These are phyloP conservation scores for Colletotrichum godetiae DNA, from an alignment of 2,329 filamentous ascomycete genomes.

Conservation along the genomic window DNA sequence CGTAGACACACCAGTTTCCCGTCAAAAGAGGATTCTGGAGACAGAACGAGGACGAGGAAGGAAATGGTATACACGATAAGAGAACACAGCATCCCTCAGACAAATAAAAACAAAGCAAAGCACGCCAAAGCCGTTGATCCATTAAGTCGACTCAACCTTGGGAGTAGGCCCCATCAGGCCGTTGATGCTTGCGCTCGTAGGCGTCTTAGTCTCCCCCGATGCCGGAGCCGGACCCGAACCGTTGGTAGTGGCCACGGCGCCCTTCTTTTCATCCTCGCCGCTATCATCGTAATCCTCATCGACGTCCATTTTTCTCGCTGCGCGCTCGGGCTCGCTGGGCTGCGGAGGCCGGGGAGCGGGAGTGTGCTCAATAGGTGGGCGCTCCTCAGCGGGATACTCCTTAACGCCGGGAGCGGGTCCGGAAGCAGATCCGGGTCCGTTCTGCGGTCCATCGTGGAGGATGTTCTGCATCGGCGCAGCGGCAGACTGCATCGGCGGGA, in stretches of 20 bases:
- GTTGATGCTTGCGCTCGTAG: slow-evolving; percentile 60
- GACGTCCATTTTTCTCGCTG: slow-evolving; percentile 94
- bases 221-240: slow-evolving; percentile 59
- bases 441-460: slow-evolving; percentile 58
- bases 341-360: slow-evolving; percentile 59
- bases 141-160: slow-evolving; percentile 57
- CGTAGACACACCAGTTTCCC: slow-evolving; percentile 7
- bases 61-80: slow-evolving; percentile 38
- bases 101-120: slow-evolving; percentile 31
- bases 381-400: slow-evolving; percentile 69
- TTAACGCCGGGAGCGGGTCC: slow-evolving; percentile 57
- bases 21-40: slow-evolving; percentile 4
- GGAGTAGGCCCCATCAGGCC: slow-evolving; percentile 57
- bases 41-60: slow-evolving; percentile 16
- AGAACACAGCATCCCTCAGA: slow-evolving; percentile 21
- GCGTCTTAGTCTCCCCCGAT: slow-evolving; percentile 65
- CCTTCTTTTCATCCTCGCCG: slow-evolving; percentile 84
- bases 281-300: slow-evolving; percentile 98
- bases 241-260: slow-evolving; percentile 48
- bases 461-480: slow-evolving; percentile 65
- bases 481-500: slow-evolving; percentile 73
- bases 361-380: slow-evolving; percentile 59
- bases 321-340: slow-evolving; percentile 80
- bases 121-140: slow-evolving; percentile 24
- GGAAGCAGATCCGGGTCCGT: slow-evolving; percentile 46